phyloP scores from a whole-genome alignment of 2,329 filamentous ascomycete genomes.

The Macrophomina tecta region DNA sequence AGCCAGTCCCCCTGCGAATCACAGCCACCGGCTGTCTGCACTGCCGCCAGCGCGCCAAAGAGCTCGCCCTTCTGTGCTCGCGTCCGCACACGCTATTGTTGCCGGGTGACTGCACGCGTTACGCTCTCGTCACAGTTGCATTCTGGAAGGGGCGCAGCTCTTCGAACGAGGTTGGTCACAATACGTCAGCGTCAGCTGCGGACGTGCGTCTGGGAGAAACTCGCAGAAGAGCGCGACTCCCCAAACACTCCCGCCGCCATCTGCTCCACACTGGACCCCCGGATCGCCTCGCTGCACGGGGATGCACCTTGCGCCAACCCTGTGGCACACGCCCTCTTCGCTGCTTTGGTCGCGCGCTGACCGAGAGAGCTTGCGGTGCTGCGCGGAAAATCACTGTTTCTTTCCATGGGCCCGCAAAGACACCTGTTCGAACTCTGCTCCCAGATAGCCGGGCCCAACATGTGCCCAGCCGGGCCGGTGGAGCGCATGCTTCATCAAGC shows the following conservation, averaged over 20 bases:
- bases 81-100: neutral
- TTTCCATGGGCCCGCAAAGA: neutral
- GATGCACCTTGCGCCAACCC: neutral
- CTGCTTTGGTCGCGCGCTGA: neutral
- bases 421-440: conserved; percentile 3
- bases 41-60: neutral
- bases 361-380: conserved; percentile 2
- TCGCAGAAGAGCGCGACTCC: neutral
- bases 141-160: neutral
- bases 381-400: conserved; percentile 1
- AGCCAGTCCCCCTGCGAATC: neutral
- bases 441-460: neutral
- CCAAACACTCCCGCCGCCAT: conserved; percentile 3
- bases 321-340: neutral
- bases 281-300: conserved; percentile 8
- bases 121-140: neutral
- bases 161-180: neutral
- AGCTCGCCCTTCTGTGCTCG: neutral
- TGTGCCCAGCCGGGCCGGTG: conserved; percentile 2
- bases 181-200: conserved; percentile 3
- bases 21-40: conserved; percentile 5
- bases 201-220: conserved; percentile 3
- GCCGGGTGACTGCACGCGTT: neutral
- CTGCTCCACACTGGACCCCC: neutral
- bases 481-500: neutral